phyloP scores from a whole-genome alignment of 2,329 filamentous ascomycete species.

The Clonostachys byssicola region DNA sequence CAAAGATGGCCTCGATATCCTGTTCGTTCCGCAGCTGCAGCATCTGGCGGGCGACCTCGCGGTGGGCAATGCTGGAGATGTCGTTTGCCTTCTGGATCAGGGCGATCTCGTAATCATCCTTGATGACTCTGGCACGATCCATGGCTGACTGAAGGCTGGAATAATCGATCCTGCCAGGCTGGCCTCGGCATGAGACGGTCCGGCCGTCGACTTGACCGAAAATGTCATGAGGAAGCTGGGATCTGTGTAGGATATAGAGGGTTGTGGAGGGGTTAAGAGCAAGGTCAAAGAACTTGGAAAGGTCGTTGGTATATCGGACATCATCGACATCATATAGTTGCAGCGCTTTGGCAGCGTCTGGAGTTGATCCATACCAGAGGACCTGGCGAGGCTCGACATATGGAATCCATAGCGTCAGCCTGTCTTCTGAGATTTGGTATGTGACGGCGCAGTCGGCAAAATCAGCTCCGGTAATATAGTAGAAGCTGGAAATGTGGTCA shows the following conservation, averaged over 20 bases:
- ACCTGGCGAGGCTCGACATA: constrained; percentile 57
- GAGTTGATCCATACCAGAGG: constrained; percentile 61
- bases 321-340: constrained; percentile 65
- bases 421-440: constrained; percentile 54
- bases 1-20: constrained; percentile 77
- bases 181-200: constrained; percentile 10
- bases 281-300: constrained; percentile 38
- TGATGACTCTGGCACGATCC: constrained; percentile 75
- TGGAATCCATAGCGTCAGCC: constrained; percentile 70
- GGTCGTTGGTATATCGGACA: constrained; percentile 56
- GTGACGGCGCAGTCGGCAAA: constrained; percentile 51
- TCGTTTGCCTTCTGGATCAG: constrained; percentile 78
- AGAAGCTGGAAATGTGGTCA: constrained; percentile 39
- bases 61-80: constrained; percentile 75
- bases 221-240: constrained; percentile 28
- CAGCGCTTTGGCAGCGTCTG: constrained; percentile 56
- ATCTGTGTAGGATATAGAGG: constrained; percentile 40
- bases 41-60: constrained; percentile 63
- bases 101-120: constrained; percentile 80
- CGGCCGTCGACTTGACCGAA: constrained; percentile 2
- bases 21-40: constrained; percentile 68
- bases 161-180: constrained; percentile 37
- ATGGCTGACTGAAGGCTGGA: constrained; percentile 64
- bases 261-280: constrained; percentile 30
- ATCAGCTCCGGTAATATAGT: constrained; percentile 51